Evolutionary conservation across 441 rosid genomes (phyloP).

Genomic region (Biscutella laevigata): DNA sequence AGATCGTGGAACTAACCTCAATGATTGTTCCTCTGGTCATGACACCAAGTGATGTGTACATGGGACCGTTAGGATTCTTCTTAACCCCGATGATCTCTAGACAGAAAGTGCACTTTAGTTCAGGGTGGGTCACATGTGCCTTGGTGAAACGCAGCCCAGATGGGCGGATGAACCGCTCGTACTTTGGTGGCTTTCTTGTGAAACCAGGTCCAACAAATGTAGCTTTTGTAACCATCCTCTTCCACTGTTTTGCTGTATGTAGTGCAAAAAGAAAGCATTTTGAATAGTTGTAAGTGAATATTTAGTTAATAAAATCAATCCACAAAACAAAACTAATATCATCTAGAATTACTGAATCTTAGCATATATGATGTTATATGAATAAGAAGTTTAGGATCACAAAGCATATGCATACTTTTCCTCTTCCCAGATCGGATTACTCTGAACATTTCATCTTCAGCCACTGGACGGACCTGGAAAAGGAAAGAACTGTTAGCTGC

Average conservation of each 20-base stretch:
- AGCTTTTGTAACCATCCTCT: constrained; percentile 84
- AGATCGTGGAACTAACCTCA: constrained; percentile 60
- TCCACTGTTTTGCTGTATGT: constrained; percentile 79
- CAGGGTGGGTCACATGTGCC: constrained; percentile 92
- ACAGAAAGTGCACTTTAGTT: constrained; percentile 78
- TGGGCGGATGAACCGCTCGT: constrained; percentile 88
- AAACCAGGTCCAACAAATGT: constrained; percentile 84
- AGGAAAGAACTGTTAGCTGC: too few relatives aligned
- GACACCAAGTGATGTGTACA: constrained; percentile 92
- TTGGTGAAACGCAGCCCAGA: constrained; percentile 84
- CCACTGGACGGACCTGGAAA: constrained; percentile 84
- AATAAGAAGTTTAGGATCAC: neutral
- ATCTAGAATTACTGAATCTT: too few relatives aligned
- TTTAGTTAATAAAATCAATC: too few relatives aligned
- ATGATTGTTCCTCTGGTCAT: constrained; percentile 87
- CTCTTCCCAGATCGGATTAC: constrained; percentile 79
- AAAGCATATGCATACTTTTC: constrained; percentile 46
- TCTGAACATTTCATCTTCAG: constrained; percentile 94
- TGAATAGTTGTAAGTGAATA: neutral
- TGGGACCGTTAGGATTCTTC: constrained; percentile 95
- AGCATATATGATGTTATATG: too few relatives aligned
- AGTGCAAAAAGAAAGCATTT: neutral
- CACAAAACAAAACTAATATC: too few relatives aligned
- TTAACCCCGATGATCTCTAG: constrained; percentile 82
- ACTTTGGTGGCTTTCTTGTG: constrained; percentile 95